phyloP scores from a whole-genome alignment of 2,329 filamentous ascomycete genomes.

The Didymella pomorum region DNA sequence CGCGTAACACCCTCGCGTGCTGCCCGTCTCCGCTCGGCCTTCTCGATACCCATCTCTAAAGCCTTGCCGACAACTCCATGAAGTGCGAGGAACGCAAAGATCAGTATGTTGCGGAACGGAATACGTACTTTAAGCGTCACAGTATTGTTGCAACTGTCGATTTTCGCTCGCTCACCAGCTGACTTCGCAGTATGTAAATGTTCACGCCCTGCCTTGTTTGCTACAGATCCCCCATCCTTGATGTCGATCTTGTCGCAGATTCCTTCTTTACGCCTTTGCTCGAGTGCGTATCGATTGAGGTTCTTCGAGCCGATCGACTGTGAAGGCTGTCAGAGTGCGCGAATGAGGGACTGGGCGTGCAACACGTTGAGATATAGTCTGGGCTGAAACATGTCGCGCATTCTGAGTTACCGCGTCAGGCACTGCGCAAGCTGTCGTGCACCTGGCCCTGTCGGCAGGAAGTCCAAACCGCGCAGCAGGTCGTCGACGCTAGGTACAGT shows the following conservation, averaged over 20 bases:
- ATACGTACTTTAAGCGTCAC: background rate
- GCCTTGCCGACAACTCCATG: background rate
- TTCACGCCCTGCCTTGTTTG: background rate
- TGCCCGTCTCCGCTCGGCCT: background rate
- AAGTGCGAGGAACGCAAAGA: background rate
- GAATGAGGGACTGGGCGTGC: conserved; percentile 34
- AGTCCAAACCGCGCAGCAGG: conserved; percentile 30
- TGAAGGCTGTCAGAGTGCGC: background rate
- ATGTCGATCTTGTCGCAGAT: background rate
- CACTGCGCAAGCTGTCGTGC: conserved; percentile 1
- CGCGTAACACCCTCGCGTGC: too few relatives aligned
- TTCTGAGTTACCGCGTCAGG: background rate
- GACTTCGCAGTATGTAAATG: background rate
- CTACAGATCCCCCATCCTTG: background rate
- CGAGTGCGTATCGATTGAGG: background rate
- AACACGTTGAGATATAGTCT: conserved; percentile 37
- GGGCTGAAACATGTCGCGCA: conserved; percentile 26
- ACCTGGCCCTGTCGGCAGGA: background rate
- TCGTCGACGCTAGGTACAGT: conserved; percentile 32
- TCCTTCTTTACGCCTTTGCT: background rate
- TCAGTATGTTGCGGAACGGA: background rate
- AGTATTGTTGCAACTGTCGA: too few relatives aligned
- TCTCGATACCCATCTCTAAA: background rate
- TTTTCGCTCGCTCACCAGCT: background rate
- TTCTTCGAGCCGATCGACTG: background rate